Evolutionary conservation across 1,284 basidiomycete species (phyloP).

Genomic region (Porogramme epimiltina): DNA sequence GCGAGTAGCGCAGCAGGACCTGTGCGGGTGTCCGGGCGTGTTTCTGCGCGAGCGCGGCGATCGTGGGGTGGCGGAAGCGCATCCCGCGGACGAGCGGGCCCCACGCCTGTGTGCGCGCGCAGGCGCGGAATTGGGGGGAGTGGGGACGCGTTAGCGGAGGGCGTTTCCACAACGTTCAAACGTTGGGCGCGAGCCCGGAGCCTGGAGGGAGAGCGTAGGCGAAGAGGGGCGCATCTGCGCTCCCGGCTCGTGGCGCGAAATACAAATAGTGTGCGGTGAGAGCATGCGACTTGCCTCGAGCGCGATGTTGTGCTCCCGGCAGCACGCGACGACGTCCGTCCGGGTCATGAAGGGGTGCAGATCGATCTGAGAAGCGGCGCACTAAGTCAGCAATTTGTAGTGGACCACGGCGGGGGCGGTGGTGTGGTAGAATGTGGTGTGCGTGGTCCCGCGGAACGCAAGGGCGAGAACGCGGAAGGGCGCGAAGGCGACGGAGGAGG

Average conservation of each 20-base stretch:
- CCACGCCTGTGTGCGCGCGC: conserved; percentile 48
- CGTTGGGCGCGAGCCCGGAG: no score
- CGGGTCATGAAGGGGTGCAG: conserved; percentile 78
- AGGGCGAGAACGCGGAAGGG: not conserved
- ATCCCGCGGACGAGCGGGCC: conserved; percentile 53
- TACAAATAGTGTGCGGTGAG: not conserved
- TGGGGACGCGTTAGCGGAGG: not conserved
- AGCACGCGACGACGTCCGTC: conserved; percentile 63
- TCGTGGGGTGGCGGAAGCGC: conserved; percentile 50
- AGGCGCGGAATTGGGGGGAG: conserved; percentile 20
- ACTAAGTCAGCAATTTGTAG: not conserved
- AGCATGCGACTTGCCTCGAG: conserved; percentile 42
- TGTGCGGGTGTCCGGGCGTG: conserved; percentile 67
- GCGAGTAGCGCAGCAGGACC: conserved; percentile 71
- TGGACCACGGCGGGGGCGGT: no score
- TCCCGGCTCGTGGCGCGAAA: not conserved
- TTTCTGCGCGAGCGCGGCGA: conserved; percentile 46
- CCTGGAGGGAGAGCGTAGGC: no score
- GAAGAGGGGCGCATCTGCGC: no score
- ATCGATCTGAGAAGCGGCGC: conserved; percentile 44
- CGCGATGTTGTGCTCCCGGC: conserved; percentile 57
- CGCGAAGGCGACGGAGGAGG: not conserved
- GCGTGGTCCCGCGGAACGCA: no score
- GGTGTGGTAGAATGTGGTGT: no score
- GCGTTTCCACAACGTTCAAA: no score